These are phyloP conservation scores for Cyathus striatus DNA, from an alignment of 768 basidiomycete genomes.

Conservation along the genomic window DNA sequence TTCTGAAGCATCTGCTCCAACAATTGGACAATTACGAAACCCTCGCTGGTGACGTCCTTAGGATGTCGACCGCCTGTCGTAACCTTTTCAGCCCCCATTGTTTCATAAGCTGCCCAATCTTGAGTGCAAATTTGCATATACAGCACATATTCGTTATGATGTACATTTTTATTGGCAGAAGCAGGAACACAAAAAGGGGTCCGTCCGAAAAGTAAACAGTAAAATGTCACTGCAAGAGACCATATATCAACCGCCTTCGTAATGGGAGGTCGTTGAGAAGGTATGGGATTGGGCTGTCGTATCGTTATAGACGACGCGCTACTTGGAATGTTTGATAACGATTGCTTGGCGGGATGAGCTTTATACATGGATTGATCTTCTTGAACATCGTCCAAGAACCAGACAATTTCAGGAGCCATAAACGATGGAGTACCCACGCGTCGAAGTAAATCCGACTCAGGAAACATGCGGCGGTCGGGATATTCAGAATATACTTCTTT, in stretches of 20 bases:
- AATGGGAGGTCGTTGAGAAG: constrained; percentile 28
- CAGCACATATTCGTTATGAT: constrained; percentile 32
- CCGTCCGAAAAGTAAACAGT: constrained; percentile 40
- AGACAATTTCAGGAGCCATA: constrained; percentile 39
- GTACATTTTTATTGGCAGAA: constrained; percentile 25
- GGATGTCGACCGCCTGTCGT: constrained; percentile 30
- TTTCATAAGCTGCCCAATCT: constrained; percentile 31
- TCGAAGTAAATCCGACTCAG: constrained; percentile 30
- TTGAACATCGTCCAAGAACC: constrained; percentile 23
- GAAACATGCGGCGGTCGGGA: constrained; percentile 19
- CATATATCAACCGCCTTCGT: constrained; percentile 44
- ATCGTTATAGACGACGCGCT: background rate
- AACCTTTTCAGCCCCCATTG: constrained; percentile 31
- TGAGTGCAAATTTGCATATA: constrained; percentile 35
- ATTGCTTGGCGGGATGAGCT: background rate
- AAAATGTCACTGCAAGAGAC: constrained; percentile 42
- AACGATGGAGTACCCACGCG: constrained; percentile 38
- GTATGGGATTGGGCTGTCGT: constrained; percentile 3
- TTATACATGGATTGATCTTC: background rate
- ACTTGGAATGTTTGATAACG: background rate
- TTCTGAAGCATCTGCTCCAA: constrained; percentile 37
- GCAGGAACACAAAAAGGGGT: constrained; percentile 33
- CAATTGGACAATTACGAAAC: constrained; percentile 23
- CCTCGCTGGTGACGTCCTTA: constrained; percentile 19
- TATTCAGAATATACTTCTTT: constrained; percentile 12